Evolutionary conservation across 1,284 basidiomycete genomes (phyloP).

Genomic region (Naganishia cerealis): DNA sequence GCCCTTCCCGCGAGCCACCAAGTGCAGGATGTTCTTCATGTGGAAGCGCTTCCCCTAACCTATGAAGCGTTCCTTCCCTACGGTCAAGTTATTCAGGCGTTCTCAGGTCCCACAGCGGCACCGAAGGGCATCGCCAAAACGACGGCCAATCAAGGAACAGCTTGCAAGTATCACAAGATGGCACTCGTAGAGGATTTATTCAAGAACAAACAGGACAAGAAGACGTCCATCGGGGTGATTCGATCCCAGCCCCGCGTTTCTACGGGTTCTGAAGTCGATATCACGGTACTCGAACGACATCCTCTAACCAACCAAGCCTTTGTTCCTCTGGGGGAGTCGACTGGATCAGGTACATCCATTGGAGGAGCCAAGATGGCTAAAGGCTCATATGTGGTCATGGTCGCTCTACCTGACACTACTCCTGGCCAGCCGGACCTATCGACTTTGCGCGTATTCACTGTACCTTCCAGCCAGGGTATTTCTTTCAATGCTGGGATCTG

Average conservation of each 20-base stretch:
- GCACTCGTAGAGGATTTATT: slow-evolving; percentile 68
- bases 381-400: slow-evolving; percentile 71
- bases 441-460: slow-evolving; percentile 76
- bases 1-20: slow-evolving; percentile 32
- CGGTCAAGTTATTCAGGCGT: slow-evolving; percentile 81
- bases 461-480: slow-evolving; percentile 75
- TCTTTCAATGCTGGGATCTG: slow-evolving; percentile 77
- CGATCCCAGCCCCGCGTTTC: slow-evolving; percentile 60
- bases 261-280: slow-evolving; percentile 58
- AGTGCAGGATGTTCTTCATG: slow-evolving; percentile 33
- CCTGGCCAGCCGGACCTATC: slow-evolving; percentile 73
- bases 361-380: slow-evolving; percentile 44
- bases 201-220: slow-evolving; percentile 55
- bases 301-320: slow-evolving; percentile 68
- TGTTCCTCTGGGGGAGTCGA: slow-evolving; percentile 70
- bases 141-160: slow-evolving; percentile 79
- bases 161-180: slow-evolving; percentile 84
- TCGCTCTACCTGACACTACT: slow-evolving; percentile 63
- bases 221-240: slow-evolving; percentile 69
- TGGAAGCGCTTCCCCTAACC: slow-evolving; percentile 70
- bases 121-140: slow-evolving; percentile 66
- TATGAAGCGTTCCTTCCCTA: slow-evolving; percentile 78
- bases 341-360: not conserved
- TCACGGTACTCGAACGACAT: slow-evolving; percentile 50
- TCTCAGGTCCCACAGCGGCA: slow-evolving; percentile 50